Evolutionary conservation across 495 filamentous ascomycete species (phyloP), one percentile per base, ranked within the genome.

Genomic region (Immersiella caudata): DNA sequence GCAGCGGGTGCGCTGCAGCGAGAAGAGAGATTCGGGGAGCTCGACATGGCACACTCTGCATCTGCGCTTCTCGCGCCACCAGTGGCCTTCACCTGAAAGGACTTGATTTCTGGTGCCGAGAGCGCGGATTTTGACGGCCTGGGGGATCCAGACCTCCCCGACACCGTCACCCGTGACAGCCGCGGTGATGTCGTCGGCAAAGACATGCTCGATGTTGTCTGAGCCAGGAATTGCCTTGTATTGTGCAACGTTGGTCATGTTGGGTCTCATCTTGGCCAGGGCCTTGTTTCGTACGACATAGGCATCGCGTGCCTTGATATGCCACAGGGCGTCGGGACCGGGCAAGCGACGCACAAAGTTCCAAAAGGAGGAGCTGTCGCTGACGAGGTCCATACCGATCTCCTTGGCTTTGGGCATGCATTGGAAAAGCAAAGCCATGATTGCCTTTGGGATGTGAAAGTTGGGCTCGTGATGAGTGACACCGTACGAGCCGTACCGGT

Each of bases 271-370:
- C 6, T 40, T 7, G 16, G 26, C 56, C 1, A 63, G 24, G 1
- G 64, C 67, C 8, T 51, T 25, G 6, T 72, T 33, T 9, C 26
- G 27, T 1, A 67, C 50, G 0, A 70, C 33, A 25, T 71, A 8
- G 1, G 71, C 68, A 12, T 77, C 75, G 5, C 75, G 70, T 1
- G 67, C 70, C 51, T 77, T 75, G 33, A 68, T 12, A 0, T 71
- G 68, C 75, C 75, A 77, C 14, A 75, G 65, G 0, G n/a, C 8
- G 49, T 75, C 70, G 0, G 71, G 70, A 5, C 75, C 75, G 0
- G 75, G 75, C 1, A 77, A 57, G 12, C 64, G 67, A 20, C 68
- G 56, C 1, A 77, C 52, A 36, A 75, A 77, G 50, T 56, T 50
- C 65, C 67, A 77, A 52, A 75, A 68, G 0, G 70, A 67, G 0